These are phyloP conservation scores for Lecanicillium sp. DNA, from an alignment of 2,329 filamentous ascomycete species.

Conservation along the genomic window DNA sequence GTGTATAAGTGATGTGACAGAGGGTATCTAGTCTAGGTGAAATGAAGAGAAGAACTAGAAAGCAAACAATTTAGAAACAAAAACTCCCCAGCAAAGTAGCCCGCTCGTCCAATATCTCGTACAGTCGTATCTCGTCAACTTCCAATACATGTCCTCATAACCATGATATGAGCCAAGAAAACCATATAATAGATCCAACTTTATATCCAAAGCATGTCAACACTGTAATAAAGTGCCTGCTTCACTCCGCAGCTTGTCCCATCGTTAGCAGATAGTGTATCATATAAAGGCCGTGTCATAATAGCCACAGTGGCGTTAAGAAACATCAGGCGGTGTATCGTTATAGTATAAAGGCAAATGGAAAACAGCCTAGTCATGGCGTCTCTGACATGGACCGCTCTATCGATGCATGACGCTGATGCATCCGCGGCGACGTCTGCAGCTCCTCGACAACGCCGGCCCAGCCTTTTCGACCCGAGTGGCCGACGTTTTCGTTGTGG, in stretches of 20 bases:
- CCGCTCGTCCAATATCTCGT: background rate
- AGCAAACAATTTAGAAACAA: slow-evolving; percentile 3
- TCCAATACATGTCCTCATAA: too few species aligned
- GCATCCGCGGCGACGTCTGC: slow-evolving; percentile 52
- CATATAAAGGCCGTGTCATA: too few species aligned
- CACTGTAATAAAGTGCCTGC: too few species aligned
- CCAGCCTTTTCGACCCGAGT: slow-evolving; percentile 48
- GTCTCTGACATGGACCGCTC: slow-evolving; percentile 46
- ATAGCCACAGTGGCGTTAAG: too few species aligned
- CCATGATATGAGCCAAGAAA: too few species aligned
- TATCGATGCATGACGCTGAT: slow-evolving; percentile 55
- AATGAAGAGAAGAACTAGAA: slow-evolving; percentile 17
- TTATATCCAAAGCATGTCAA: too few species aligned
- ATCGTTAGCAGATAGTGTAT: too few species aligned
- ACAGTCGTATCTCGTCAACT: background rate
- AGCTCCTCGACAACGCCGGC: slow-evolving; percentile 56
- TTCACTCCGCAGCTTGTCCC: too few species aligned
- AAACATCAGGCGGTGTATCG: too few species aligned
- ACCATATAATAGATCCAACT: too few species aligned
- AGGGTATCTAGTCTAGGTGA: slow-evolving; percentile 35
- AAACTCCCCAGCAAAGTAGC: background rate
- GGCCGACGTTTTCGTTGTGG: slow-evolving; percentile 39
- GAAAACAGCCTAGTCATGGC: slow-evolving; percentile 13
- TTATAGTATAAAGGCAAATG: background rate
- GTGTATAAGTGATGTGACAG: slow-evolving; percentile 13